phyloP scores from a whole-genome alignment of 345 rosid genomes.

The Eutrema heterophyllum region DNA sequence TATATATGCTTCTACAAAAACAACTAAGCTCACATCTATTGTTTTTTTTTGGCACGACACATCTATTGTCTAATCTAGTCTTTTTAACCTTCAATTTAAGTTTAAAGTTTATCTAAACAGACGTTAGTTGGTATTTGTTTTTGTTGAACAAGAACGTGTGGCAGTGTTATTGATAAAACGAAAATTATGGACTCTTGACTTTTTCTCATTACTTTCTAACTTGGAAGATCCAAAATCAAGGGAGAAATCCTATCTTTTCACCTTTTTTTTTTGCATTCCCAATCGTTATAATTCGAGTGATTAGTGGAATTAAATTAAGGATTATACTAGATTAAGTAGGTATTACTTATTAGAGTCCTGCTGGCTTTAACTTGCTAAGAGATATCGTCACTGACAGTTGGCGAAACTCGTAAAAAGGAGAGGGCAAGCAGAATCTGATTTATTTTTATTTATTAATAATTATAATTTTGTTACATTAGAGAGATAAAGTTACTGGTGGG shows the following conservation, averaged over 20 bases:
- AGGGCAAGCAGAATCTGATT: constrained; percentile 16
- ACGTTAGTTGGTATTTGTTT: constrained; percentile 4
- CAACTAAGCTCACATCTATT: background rate
- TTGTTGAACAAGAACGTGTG: constrained; percentile 30
- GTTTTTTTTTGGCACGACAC: background rate
- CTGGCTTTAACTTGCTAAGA: constrained; percentile 16
- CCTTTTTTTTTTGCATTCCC: background rate
- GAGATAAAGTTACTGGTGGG: constrained; percentile 22
- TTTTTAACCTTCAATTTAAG: background rate
- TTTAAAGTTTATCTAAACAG: background rate
- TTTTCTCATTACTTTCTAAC: constrained; percentile 2
- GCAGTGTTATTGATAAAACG: constrained; percentile 30
- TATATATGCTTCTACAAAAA: background rate
- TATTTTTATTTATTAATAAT: background rate
- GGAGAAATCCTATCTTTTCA: constrained; percentile 4
- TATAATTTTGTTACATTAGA: background rate
- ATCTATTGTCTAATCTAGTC: background rate
- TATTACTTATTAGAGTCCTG: background rate
- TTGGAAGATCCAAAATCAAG: constrained; percentile 25
- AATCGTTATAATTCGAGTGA: constrained; percentile 3
- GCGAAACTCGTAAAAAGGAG: constrained; percentile 4
- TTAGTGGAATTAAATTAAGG: constrained; percentile 5
- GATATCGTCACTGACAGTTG: constrained; percentile 17
- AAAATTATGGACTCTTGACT: constrained; percentile 24
- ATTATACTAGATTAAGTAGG: background rate